These are phyloP conservation scores for Vinca minor DNA, from an alignment of 257 asterid species.

Conservation along the genomic window DNA sequence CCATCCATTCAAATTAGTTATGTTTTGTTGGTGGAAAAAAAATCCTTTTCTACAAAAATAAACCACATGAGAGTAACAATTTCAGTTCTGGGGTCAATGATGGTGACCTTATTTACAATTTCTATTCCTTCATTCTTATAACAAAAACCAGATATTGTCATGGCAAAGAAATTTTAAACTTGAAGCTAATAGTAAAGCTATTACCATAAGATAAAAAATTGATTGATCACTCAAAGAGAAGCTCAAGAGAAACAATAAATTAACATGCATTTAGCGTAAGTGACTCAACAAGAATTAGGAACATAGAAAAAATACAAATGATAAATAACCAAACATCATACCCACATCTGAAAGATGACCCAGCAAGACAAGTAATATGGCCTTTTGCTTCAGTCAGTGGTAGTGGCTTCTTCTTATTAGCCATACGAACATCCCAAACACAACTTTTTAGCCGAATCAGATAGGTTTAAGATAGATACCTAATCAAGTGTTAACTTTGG, in stretches of 20 bases:
- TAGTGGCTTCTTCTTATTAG: constrained; percentile 31
- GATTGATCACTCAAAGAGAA: neutral
- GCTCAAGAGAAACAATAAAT: neutral
- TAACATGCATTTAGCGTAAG: neutral
- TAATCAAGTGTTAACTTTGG: neutral
- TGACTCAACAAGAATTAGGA: neutral
- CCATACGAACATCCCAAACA: constrained; percentile 85
- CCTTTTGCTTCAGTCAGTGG: constrained; percentile 68
- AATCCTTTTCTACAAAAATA: neutral
- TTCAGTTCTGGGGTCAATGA: too few species aligned
- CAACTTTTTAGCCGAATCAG: neutral
- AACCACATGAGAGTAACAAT: too few species aligned
- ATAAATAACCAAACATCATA: neutral
- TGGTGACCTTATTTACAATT: neutral
- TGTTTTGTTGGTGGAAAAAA: too few species aligned
- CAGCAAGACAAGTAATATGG: constrained; percentile 95
- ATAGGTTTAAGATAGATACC: neutral
- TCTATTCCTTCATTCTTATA: neutral
- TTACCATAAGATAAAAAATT: neutral
- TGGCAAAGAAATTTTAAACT: too few species aligned
- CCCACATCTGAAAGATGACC: constrained; percentile 76
- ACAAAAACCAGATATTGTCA: too few species aligned
- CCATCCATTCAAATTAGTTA: neutral
- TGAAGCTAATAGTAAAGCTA: too few species aligned
- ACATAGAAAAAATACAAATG: neutral